Percentiles rank a stretch among this genome's conserved stretches.
phyloP scores from a whole-genome alignment of 2,329 filamentous ascomycete genomes.

The Gyromitra esculenta region DNA sequence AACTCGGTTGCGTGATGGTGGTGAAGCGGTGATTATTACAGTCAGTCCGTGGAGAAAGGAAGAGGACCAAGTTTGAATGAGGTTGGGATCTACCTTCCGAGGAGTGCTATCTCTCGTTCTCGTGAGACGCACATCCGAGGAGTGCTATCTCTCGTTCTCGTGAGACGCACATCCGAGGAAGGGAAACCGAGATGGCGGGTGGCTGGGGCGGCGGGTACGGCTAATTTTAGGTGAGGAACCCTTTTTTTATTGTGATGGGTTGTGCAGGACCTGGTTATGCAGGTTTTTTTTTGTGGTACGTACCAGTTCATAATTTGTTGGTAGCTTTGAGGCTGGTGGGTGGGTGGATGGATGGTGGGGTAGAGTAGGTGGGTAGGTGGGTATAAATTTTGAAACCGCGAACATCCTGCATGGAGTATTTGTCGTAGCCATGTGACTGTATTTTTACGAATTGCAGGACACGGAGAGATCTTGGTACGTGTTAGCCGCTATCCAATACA shows the following conservation, averaged over 20 bases:
- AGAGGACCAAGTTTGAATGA: background rate
- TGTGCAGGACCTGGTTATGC: background rate
- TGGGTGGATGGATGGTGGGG: background rate
- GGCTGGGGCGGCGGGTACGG: slow-evolving; percentile 1
- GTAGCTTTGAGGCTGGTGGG: background rate
- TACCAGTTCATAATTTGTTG: background rate
- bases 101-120: background rate
- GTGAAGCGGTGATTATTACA: background rate
- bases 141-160: too few species aligned
- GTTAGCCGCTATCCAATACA: too few species aligned
- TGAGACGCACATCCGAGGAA: background rate
- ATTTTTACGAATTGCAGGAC: too few species aligned
- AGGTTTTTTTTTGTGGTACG: slow-evolving; percentile 3
- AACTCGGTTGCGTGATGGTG: background rate
- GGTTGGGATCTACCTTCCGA: background rate
- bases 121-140: slow-evolving; percentile 1
- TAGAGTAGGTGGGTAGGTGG: background rate
- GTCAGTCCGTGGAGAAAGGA: background rate
- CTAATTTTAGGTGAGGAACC: background rate
- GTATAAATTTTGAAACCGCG: too few species aligned
- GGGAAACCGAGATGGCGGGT: slow-evolving; percentile 18
- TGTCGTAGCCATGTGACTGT: too few species aligned
- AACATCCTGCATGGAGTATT: too few species aligned
- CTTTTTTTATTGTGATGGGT: background rate
- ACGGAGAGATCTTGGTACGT: too few species aligned